phyloP scores from a whole-genome alignment of 768 basidiomycete genomes.

The Tricholoma hemisulphureum region DNA sequence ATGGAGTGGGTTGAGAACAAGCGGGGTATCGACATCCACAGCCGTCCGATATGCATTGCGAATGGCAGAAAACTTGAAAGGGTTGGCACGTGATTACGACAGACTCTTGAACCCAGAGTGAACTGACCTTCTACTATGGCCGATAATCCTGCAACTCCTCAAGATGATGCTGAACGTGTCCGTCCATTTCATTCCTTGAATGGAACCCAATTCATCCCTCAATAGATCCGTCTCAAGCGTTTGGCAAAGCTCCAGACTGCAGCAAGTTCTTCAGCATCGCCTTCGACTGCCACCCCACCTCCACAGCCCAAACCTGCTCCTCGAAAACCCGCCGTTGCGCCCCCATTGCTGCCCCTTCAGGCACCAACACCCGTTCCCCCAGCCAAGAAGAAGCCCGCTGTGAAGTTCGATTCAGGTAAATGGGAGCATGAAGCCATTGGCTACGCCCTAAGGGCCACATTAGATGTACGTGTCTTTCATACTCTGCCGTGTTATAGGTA shows the following conservation, averaged over 20 bases:
- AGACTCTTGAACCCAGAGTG: neutral
- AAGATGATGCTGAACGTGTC: constrained; percentile 83
- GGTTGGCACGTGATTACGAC: neutral
- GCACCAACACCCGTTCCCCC: constrained; percentile 28
- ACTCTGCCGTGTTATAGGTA: neutral
- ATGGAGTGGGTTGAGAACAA: constrained; percentile 61
- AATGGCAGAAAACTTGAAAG: constrained; percentile 1
- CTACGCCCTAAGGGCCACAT: constrained; percentile 71
- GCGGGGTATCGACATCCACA: constrained; percentile 26
- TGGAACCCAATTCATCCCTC: neutral
- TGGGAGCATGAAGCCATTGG: constrained; percentile 79
- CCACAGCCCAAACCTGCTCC: constrained; percentile 28
- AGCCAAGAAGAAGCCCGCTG: constrained; percentile 50
- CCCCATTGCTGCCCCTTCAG: constrained; percentile 30
- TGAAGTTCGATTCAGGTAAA: constrained; percentile 50
- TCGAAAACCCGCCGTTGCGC: constrained; percentile 35
- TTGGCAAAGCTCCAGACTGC: constrained; percentile 75
- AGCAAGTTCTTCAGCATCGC: constrained; percentile 31
- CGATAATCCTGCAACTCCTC: constrained; percentile 47
- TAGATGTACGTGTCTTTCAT: constrained; percentile 55
- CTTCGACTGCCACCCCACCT: constrained; percentile 24
- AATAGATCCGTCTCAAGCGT: constrained; percentile 87
- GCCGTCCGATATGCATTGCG: constrained; percentile 3
- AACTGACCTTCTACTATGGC: constrained; percentile 29
- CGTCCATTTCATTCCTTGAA: constrained; percentile 14